phyloP scores from a whole-genome alignment of 2,329 filamentous ascomycete species.

The Dothideomycetes sp. region DNA sequence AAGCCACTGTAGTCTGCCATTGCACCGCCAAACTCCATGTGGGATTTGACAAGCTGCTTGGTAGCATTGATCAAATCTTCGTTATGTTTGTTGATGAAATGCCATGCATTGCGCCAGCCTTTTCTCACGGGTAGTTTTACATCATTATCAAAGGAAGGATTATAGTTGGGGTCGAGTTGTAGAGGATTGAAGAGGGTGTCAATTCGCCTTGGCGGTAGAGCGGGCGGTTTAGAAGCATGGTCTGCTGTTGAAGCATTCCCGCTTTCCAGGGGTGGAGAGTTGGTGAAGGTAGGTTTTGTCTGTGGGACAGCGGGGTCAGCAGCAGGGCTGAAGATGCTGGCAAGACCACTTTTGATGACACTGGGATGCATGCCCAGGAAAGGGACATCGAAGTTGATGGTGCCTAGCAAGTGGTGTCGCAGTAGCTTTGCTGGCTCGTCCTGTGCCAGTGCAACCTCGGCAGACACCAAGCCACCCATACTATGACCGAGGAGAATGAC shows the following conservation, averaged over 20 bases:
- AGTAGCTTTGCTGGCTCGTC: conserved; percentile 31
- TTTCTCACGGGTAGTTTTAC: conserved; percentile 56
- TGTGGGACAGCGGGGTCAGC: conserved; percentile 2
- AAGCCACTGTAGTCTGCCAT: conserved; percentile 67
- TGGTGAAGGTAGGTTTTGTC: neutral
- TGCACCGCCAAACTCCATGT: conserved; percentile 72
- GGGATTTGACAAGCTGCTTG: conserved; percentile 63
- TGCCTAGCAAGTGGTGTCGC: conserved; percentile 68
- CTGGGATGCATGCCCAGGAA: conserved; percentile 84
- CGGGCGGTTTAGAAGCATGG: neutral
- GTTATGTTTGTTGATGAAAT: conserved; percentile 75
- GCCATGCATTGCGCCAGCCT: conserved; percentile 54
- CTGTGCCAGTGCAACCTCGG: conserved; percentile 60
- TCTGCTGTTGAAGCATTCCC: neutral
- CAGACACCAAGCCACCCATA: conserved; percentile 76
- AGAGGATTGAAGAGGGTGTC: conserved; percentile 12
- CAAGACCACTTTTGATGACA: conserved; percentile 69
- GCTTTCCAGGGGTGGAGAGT: neutral
- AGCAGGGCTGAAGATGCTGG: conserved; percentile 56
- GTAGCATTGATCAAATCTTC: conserved; percentile 61
- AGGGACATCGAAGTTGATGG: conserved; percentile 73
- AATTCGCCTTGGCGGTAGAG: neutral
- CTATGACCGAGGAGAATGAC: conserved; percentile 77
- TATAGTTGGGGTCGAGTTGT: conserved; percentile 52
- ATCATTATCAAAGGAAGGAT: conserved; percentile 68